Conservation (phyloP, 352 stramenopile species). For the Pythium sukuiense region DNA sequence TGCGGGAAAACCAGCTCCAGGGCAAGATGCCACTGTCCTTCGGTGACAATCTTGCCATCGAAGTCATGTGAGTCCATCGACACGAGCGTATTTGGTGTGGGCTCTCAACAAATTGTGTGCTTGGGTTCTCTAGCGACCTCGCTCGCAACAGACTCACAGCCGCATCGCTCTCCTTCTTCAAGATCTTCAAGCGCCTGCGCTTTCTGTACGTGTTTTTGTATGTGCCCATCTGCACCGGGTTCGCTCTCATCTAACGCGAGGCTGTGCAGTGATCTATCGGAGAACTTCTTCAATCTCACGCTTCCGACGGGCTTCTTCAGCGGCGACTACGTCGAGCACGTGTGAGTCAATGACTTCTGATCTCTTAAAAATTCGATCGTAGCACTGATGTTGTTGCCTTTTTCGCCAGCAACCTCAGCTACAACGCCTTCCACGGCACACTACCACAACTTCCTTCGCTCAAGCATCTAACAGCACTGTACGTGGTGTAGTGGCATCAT, state of each 20-base stretch:
- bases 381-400: too few species aligned
- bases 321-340: constrained; percentile 42
- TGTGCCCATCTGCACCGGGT: too few species aligned
- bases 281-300: constrained; percentile 42
- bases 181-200: constrained; percentile 25
- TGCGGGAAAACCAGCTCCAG: constrained; percentile 45
- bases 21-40: constrained; percentile 51
- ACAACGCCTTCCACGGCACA: constrained; percentile 46
- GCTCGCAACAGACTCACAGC: constrained; percentile 21
- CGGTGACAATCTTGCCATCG: constrained; percentile 54
- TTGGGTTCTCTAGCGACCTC: constrained; percentile 14
- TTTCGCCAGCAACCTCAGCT: constrained; percentile 44
- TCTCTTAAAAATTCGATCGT: too few species aligned
- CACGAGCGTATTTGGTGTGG: neutral
- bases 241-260: too few species aligned
- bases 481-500: too few species aligned
- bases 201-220: constrained; percentile 18
- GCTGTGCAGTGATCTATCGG: constrained; percentile 49
- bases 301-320: constrained; percentile 42
- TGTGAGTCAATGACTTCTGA: too few species aligned
- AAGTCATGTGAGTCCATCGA: constrained; percentile 46
- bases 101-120: neutral
- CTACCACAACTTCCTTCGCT: constrained; percentile 35
- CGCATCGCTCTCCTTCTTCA: constrained; percentile 24
- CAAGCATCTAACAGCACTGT: constrained; percentile 45